Percentiles rank a stretch among this genome's conserved stretches.
These are phyloP conservation scores for Helminthosporium solani DNA, from an alignment of 2,329 filamentous ascomycete species.

Conservation along the genomic window DNA sequence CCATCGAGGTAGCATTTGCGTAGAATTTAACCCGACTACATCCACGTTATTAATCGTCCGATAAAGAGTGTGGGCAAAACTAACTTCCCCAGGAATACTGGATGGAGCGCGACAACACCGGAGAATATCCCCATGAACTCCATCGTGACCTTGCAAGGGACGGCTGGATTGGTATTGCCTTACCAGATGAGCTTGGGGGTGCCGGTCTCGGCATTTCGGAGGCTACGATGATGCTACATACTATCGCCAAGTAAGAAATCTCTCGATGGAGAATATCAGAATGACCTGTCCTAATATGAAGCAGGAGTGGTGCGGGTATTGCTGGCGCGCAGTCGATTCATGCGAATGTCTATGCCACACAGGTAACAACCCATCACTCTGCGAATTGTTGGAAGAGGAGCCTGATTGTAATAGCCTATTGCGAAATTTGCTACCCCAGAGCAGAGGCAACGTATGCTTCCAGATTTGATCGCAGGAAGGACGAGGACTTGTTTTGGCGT, in stretches of 20 bases:
- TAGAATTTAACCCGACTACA: no score
- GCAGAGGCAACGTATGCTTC: conserved; percentile 65
- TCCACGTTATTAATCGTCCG: background rate
- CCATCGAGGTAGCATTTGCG: no score
- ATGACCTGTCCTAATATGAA: background rate
- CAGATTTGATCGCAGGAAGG: conserved; percentile 69
- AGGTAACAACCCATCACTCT: conserved; percentile 2
- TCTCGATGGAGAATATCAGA: background rate
- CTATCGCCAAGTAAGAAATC: conserved; percentile 53
- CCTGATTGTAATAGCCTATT: conserved; percentile 52
- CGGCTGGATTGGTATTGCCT: conserved; percentile 78
- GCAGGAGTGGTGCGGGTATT: conserved; percentile 67
- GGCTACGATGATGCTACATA: conserved; percentile 84
- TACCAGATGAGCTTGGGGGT: conserved; percentile 73
- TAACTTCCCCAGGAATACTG: conserved; percentile 63
- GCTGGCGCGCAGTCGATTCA: conserved; percentile 62
- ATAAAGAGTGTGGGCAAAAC: background rate
- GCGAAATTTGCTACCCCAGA: conserved; percentile 68
- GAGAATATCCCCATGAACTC: conserved; percentile 71
- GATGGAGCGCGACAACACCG: conserved; percentile 69
- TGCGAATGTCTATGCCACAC: conserved; percentile 70
- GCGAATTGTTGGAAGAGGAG: background rate
- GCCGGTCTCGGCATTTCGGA: conserved; percentile 75
- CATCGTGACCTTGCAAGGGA: conserved; percentile 71
- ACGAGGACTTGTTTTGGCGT: conserved; percentile 79